These are phyloP conservation scores for Eruca vesicaria DNA, from an alignment of 441 rosid species.

Conservation along the genomic window DNA sequence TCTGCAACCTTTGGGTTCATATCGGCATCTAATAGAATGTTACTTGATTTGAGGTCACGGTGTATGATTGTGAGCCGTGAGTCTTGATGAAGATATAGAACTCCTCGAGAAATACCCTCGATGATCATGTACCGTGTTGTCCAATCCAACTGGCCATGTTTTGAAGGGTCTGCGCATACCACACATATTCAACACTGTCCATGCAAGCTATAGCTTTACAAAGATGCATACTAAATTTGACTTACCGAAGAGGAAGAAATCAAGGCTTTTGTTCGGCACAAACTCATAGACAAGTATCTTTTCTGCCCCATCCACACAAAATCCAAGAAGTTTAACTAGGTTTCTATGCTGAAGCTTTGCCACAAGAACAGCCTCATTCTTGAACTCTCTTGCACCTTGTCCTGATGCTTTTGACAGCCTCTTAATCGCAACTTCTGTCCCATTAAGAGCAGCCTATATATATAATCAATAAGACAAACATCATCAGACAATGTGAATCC, in stretches of 20 bases:
- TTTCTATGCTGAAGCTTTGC: constrained; percentile 2
- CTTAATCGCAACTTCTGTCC: not conserved
- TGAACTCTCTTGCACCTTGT: not conserved
- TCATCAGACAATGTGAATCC: not conserved
- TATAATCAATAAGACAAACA: not conserved
- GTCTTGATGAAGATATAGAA: constrained; percentile 51
- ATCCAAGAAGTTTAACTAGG: not conserved
- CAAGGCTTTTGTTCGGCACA: not conserved
- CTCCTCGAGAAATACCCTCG: constrained; percentile 38
- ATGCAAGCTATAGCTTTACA: not conserved
- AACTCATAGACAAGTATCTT: not conserved
- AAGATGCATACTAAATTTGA: not conserved
- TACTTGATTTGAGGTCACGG: constrained; percentile 51
- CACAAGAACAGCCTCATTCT: not conserved
- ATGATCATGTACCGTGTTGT: not conserved
- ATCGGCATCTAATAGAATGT: constrained; percentile 23
- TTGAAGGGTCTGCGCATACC: not conserved
- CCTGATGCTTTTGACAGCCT: not conserved
- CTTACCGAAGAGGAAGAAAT: not conserved
- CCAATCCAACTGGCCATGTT: not conserved
- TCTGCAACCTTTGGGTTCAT: constrained; percentile 1
- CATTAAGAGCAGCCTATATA: not conserved
- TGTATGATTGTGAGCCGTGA: constrained; percentile 47
- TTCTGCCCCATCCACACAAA: not conserved
- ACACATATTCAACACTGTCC: not conserved